Evolutionary conservation across 202 grass and related monocot species (phyloP).

Genomic region (Sporobolus alterniflorus): DNA sequence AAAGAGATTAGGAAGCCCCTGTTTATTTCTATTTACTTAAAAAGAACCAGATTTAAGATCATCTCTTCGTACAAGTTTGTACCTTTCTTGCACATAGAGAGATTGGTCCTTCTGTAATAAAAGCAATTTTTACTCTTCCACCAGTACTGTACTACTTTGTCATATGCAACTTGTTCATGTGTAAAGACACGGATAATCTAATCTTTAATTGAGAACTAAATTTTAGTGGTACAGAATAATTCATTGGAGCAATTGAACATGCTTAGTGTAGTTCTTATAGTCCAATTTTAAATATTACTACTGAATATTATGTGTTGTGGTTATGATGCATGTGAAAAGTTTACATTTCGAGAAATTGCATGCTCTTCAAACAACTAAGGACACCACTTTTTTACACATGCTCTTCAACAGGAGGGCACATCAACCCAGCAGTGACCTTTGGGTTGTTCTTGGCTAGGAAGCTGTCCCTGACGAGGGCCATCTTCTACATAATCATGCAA

Average conservation of each 20-base stretch:
- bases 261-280: not conserved
- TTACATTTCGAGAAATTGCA: too few species aligned
- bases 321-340: not conserved
- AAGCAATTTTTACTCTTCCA: not conserved
- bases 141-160: not conserved
- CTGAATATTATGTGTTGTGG: not conserved
- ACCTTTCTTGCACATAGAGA: constrained; percentile 5
- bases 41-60: constrained; percentile 13
- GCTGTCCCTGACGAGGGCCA: constrained; percentile 76
- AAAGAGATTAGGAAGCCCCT: not conserved
- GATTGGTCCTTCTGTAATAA: constrained; percentile 10
- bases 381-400: not conserved
- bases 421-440: constrained; percentile 97
- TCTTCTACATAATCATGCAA: constrained; percentile 98
- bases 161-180: constrained; percentile 18
- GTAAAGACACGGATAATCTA: too few species aligned
- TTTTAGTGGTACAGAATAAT: not conserved
- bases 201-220: not conserved
- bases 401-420: constrained; percentile 75
- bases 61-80: constrained; percentile 13
- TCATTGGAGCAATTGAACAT: not conserved
- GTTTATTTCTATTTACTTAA: not conserved
- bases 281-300: not conserved
- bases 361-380: not conserved
- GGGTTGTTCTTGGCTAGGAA: constrained; percentile 92